Evolutionary conservation across 768 basidiomycete species (phyloP).

Genomic region (Amanita brunnescens): DNA sequence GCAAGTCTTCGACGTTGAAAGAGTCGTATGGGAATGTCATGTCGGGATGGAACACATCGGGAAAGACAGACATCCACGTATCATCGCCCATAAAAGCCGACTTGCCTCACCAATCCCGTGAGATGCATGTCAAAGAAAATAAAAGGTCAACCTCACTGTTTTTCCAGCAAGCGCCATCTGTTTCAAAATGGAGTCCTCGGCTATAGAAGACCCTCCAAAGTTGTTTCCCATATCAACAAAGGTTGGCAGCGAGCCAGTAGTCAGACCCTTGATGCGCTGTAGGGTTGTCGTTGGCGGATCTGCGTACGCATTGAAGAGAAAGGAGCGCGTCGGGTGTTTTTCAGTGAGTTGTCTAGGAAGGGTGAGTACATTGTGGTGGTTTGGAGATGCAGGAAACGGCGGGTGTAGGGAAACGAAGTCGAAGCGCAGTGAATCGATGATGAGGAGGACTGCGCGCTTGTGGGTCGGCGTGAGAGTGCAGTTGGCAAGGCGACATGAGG

Average conservation of each 20-base stretch:
- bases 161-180: conserved; percentile 56
- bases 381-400: conserved; percentile 49
- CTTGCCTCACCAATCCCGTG: conserved; percentile 25
- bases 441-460: conserved; percentile 70
- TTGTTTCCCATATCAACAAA: conserved; percentile 93
- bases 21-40: conserved; percentile 87
- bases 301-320: conserved; percentile 83
- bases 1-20: conserved; percentile 97
- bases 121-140: background rate
- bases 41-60: conserved; percentile 59
- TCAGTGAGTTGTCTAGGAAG: conserved; percentile 68
- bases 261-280: conserved; percentile 91
- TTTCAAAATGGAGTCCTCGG: conserved; percentile 80
- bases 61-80: conserved; percentile 91
- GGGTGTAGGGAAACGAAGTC: conserved; percentile 82
- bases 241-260: conserved; percentile 91
- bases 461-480: conserved; percentile 59
- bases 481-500: conserved; percentile 27
- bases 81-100: conserved; percentile 94
- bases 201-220: conserved; percentile 80
- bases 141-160: conserved; percentile 35
- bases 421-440: conserved; percentile 90
- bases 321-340: conserved; percentile 57
- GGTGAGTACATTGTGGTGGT: conserved; percentile 77
- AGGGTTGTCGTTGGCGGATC: conserved; percentile 95